Conservation (phyloP, 208 protist species). For the Leishmania arabica region DNA sequence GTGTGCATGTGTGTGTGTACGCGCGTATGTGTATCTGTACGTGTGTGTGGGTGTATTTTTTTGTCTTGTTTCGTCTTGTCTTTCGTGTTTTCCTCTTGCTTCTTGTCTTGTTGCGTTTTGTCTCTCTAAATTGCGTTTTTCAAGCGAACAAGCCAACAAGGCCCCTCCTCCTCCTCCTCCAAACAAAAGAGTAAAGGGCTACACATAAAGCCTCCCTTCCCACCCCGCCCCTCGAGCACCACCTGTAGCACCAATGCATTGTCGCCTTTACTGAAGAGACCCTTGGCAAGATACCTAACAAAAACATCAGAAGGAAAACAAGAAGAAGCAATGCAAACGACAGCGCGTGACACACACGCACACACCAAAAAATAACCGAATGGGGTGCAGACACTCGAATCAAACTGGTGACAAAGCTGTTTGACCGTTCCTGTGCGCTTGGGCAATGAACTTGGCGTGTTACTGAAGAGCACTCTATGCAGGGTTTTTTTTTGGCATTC, state of each 20-base stretch:
- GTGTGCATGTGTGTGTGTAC: constrained; percentile 5
- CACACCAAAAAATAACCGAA: background rate
- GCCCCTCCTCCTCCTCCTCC: no score
- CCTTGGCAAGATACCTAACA: background rate
- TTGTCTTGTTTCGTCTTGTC: background rate
- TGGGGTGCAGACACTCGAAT: background rate
- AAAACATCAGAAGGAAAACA: background rate
- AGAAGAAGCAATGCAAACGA: background rate
- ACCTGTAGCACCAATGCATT: background rate
- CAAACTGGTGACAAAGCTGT: background rate
- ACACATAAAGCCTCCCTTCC: background rate
- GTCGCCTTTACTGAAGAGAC: background rate
- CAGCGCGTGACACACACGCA: background rate
- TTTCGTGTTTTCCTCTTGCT: background rate
- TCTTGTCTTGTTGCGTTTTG: background rate
- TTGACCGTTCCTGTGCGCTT: background rate
- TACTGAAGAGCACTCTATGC: background rate
- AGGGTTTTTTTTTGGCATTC: background rate
- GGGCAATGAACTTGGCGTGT: background rate
- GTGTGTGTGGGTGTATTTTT: background rate
- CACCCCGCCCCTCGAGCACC: background rate
- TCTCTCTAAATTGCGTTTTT: background rate
- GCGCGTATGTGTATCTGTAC: background rate
- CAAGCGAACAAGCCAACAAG: background rate
- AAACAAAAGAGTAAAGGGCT: background rate